These are phyloP conservation scores for Podaxis pistillaris DNA, from an alignment of 768 basidiomycete species.

Conservation along the genomic window DNA sequence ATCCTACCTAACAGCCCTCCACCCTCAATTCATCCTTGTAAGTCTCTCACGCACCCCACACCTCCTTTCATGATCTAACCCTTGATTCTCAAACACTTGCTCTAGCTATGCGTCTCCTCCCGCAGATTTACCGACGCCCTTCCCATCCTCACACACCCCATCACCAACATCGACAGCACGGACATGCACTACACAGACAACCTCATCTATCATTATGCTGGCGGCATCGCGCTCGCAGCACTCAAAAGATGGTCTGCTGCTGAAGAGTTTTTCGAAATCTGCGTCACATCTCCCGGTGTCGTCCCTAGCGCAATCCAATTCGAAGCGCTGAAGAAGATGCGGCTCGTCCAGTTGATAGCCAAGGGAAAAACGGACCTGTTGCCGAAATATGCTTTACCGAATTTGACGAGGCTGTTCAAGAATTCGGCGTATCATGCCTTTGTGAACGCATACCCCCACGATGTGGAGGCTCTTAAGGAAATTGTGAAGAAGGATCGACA, in stretches of 20 bases:
- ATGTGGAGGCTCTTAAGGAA: slow-evolving; percentile 39
- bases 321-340: slow-evolving; percentile 84
- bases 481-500: slow-evolving; percentile 55
- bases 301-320: slow-evolving; percentile 70
- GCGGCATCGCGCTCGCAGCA: slow-evolving; percentile 66
- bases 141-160: slow-evolving; percentile 59
- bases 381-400: slow-evolving; percentile 73
- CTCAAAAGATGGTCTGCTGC: slow-evolving; percentile 69
- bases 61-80: not conserved
- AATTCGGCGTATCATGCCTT: slow-evolving; percentile 63
- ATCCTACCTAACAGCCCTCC: slow-evolving; percentile 66
- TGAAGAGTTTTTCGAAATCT: slow-evolving; percentile 78
- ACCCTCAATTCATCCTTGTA: slow-evolving; percentile 66
- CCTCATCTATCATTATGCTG: slow-evolving; percentile 82
- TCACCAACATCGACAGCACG: slow-evolving; percentile 63
- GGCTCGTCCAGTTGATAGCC: slow-evolving; percentile 74
- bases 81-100: not conserved
- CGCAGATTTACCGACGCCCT: slow-evolving; percentile 55
- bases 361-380: slow-evolving; percentile 67
- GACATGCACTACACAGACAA: slow-evolving; percentile 79
- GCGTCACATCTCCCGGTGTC: slow-evolving; percentile 59
- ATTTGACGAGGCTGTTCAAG: slow-evolving; percentile 62
- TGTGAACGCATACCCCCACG: slow-evolving; percentile 64
- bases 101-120: slow-evolving; percentile 56
- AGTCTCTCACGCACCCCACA: slow-evolving; percentile 18